Evolutionary conservation across 768 basidiomycete genomes (phyloP).

Genomic region (Rhodosporidiobolus sp.): DNA sequence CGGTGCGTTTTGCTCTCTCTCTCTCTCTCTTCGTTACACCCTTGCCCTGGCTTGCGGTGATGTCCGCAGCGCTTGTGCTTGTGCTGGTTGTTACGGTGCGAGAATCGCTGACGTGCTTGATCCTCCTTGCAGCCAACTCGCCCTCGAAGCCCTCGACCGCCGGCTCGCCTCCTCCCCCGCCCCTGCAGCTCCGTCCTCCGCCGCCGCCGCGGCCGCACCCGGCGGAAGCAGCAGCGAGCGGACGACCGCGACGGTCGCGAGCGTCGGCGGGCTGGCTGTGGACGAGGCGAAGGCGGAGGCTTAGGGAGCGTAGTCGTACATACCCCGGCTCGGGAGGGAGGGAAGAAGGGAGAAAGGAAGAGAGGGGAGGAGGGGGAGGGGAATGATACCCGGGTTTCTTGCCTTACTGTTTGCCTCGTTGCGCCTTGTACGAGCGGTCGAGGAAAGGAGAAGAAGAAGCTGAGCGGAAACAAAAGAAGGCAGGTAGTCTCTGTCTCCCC

Average conservation of each 20-base stretch:
- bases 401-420: too few species aligned
- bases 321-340: too few species aligned
- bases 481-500: too few species aligned
- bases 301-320: too few species aligned
- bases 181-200: neutral
- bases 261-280: neutral
- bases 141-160: conserved; percentile 93
- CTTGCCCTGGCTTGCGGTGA: too few species aligned
- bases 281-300: neutral
- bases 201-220: neutral
- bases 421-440: too few species aligned
- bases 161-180: conserved; percentile 60
- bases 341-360: too few species aligned
- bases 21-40: neutral
- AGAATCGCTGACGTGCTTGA: neutral
- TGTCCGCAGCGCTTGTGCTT: too few species aligned
- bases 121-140: conserved; percentile 67
- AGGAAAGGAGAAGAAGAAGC: too few species aligned
- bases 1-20: conserved; percentile 61
- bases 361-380: too few species aligned
- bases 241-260: conserved; percentile 2
- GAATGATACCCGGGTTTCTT: too few species aligned
- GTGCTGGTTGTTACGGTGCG: neutral
- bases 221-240: neutral
- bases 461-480: too few species aligned